Evolutionary conservation across 2,329 filamentous ascomycete genomes (phyloP), one percentile per base, ranked within the genome.

Genomic region (Mollisiaceae sp.): DNA sequence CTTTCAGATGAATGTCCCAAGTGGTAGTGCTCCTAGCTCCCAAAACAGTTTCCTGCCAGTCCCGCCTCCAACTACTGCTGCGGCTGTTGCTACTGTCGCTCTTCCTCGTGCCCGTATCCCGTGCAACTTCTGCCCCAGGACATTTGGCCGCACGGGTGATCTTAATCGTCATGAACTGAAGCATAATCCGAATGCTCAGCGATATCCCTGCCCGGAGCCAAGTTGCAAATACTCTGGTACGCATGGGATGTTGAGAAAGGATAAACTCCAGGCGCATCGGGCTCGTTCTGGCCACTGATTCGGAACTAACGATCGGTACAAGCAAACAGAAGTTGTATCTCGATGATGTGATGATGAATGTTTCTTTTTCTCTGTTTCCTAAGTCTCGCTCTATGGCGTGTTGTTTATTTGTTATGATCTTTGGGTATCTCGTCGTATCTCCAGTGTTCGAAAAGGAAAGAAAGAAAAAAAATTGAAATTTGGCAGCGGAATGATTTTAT

Each of bases 131-230:
- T 50, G 45, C n/a, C 8, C 8, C 4, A 50, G 8, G 12, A 22
- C n/a, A 6, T 50, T 50, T 8, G 18, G 11, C 22, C 45, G 45
- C 22, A n/a, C 45, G 2, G n/a, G n/a, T 20, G 45, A 50, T 20
- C 45, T n/a, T n/a, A 20, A 50, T 20, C 45, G 45, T n/a, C 45
- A 50, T 50, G 45, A n/a, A 11, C n/a, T 50, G n/a, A 50, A 50
- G 45, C 45, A 50, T 11, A 50, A 50, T 24, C 45, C 45, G 8
- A 50, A 50, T 22, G 45, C 45, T 24, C 45, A 2, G 3, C n/a
- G 45, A 22, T 50, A 50, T 22, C 4, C 45, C 22, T 50, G 45
- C 45, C 18, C 45, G 4, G 18, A 50, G 9, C 45, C n/a, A 8
- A 20, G n/a, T n/a, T 50, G 45, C 45, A 50, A n/a, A 24, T 50